Percentiles rank a stretch among this genome's conserved stretches.
Evolutionary conservation across 805 yeast species (phyloP).

Genomic region (Zygoascus flipseniorum): DNA sequence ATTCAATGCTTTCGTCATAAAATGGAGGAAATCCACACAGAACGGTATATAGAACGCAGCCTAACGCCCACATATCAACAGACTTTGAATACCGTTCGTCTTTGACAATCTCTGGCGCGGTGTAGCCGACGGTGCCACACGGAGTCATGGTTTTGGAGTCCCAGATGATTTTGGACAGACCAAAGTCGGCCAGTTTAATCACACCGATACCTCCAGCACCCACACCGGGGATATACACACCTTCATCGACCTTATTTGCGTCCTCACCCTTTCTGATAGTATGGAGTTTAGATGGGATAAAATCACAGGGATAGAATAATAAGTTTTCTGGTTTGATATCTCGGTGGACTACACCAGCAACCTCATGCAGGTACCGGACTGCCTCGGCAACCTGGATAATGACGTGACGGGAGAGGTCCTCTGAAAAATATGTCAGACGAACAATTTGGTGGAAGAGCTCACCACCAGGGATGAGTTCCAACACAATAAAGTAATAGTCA

Average conservation of each 20-base stretch:
- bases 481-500: slow-evolving; percentile 49
- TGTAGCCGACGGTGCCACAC: slow-evolving; percentile 97
- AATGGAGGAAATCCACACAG: slow-evolving; percentile 98
- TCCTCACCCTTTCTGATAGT: slow-evolving; percentile 33
- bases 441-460: slow-evolving; percentile 76
- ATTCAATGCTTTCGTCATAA: slow-evolving; percentile 73
- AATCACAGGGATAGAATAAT: slow-evolving; percentile 49
- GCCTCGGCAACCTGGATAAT: slow-evolving; percentile 66
- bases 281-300: slow-evolving; percentile 30
- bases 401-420: slow-evolving; percentile 62
- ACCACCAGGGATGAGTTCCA: slow-evolving; percentile 70
- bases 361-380: slow-evolving; percentile 61
- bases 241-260: slow-evolving; percentile 67
- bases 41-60: slow-evolving; percentile 88
- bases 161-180: slow-evolving; percentile 84
- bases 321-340: slow-evolving; percentile 80
- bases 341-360: slow-evolving; percentile 64
- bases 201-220: slow-evolving; percentile 92
- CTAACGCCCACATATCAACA: slow-evolving; percentile 98
- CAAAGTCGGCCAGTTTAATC: slow-evolving; percentile 92
- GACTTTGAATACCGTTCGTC: slow-evolving; percentile 89
- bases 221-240: slow-evolving; percentile 63
- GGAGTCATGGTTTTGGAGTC: slow-evolving; percentile 90
- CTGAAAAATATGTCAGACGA: slow-evolving; percentile 66
- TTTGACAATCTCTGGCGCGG: slow-evolving; percentile 95